phyloP scores from a whole-genome alignment of 805 yeast species.

The Wickerhamomyces sydowiorum region DNA sequence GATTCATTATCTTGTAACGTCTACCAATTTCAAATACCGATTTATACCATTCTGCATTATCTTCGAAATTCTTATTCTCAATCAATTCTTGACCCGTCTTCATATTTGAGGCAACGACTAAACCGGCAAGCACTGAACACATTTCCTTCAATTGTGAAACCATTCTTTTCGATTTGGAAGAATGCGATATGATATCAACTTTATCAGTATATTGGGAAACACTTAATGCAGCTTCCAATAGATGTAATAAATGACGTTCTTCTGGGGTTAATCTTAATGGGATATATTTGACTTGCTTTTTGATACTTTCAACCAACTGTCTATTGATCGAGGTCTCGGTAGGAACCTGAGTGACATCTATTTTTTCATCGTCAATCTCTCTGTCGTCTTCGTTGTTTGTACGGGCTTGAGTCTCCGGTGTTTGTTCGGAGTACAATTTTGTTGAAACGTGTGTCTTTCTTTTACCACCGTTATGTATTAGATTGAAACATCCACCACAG shows the following conservation, averaged over 20 bases:
- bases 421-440: constrained; percentile 20
- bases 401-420: constrained; percentile 6
- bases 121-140: constrained; percentile 73
- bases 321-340: constrained; percentile 9
- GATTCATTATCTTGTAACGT: constrained; percentile 79
- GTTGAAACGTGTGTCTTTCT: constrained; percentile 39
- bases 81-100: constrained; percentile 61
- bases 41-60: constrained; percentile 71
- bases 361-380: constrained; percentile 14
- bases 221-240: constrained; percentile 70
- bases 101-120: constrained; percentile 72
- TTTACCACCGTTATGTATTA: constrained; percentile 66
- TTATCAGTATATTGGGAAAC: constrained; percentile 79
- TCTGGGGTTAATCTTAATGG: constrained; percentile 65
- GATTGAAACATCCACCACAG: constrained; percentile 63
- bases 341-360: constrained; percentile 5
- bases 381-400: constrained; percentile 7
- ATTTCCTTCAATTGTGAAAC: constrained; percentile 68
- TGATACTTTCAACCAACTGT: constrained; percentile 22
- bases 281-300: constrained; percentile 44
- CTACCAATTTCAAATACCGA: constrained; percentile 71
- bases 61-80: constrained; percentile 60
- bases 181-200: constrained; percentile 63
- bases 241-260: constrained; percentile 61
- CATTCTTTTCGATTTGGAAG: constrained; percentile 65